Conservation (phyloP, 495 filamentous ascomycete species). For the Aspergillus mulundensis region DNA sequence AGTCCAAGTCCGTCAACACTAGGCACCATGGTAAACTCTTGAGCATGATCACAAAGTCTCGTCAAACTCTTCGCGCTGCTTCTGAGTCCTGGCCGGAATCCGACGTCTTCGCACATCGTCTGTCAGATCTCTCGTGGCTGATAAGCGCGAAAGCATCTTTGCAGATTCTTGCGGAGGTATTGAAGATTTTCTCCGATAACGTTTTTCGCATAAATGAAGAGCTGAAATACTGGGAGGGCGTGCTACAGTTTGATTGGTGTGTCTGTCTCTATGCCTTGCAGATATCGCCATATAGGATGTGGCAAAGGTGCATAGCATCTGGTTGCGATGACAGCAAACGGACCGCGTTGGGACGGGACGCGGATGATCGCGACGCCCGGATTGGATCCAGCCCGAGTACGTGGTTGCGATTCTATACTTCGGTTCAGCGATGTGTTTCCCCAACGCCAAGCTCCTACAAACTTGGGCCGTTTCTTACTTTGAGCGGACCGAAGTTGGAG, state of each 20-base stretch:
- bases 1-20: slow-evolving; percentile 51
- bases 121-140: slow-evolving; percentile 81
- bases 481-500: slow-evolving; percentile 65
- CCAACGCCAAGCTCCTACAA: slow-evolving; percentile 55
- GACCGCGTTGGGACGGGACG: slow-evolving; percentile 46
- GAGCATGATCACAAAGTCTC: slow-evolving; percentile 55
- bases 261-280: slow-evolving; percentile 77
- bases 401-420: slow-evolving; percentile 74
- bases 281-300: slow-evolving; percentile 69
- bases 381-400: slow-evolving; percentile 19
- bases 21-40: slow-evolving; percentile 51
- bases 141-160: slow-evolving; percentile 80
- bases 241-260: slow-evolving; percentile 66
- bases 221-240: slow-evolving; percentile 88
- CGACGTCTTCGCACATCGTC: slow-evolving; percentile 38
- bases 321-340: slow-evolving; percentile 18
- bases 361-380: not conserved
- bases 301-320: slow-evolving; percentile 46
- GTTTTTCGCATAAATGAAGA: slow-evolving; percentile 78
- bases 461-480: slow-evolving; percentile 59
- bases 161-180: slow-evolving; percentile 73
- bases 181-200: slow-evolving; percentile 70
- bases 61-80: slow-evolving; percentile 28
- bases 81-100: slow-evolving; percentile 13
- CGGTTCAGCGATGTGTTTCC: slow-evolving; percentile 67